Percentiles rank a stretch among this genome's conserved stretches.
Conservation (phyloP, 177 flowering plant species). For the Telopea speciosissima region DNA sequence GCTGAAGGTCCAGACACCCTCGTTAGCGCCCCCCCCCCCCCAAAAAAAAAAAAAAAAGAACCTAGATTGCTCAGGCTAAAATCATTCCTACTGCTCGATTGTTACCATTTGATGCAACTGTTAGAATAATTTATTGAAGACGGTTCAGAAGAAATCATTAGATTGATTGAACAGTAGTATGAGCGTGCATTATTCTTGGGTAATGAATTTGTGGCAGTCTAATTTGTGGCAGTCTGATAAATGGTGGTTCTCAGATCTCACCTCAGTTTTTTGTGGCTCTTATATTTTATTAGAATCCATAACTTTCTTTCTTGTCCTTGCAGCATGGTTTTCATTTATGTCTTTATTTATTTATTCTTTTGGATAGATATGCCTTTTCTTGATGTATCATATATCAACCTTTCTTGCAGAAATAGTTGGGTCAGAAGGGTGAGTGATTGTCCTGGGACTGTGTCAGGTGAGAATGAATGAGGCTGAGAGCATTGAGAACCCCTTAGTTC, state of each 20-base stretch:
- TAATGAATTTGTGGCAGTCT: not conserved
- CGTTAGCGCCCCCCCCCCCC: too few relatives aligned
- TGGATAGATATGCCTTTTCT: not conserved
- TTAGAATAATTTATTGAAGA: too few relatives aligned
- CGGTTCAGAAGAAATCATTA: too few relatives aligned
- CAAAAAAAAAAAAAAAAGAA: too few relatives aligned
- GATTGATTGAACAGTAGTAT: too few relatives aligned
- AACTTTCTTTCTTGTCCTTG: not conserved
- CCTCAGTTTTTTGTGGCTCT: not conserved
- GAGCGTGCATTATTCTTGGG: not conserved
- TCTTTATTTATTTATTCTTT: not conserved
- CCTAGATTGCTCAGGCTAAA: not conserved
- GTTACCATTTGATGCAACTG: too few relatives aligned
- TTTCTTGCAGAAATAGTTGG: not conserved
- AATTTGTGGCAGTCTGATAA: not conserved
- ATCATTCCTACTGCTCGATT: not conserved
- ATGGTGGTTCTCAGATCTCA: not conserved
- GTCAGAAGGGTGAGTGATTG: not conserved
- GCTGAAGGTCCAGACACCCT: too few relatives aligned
- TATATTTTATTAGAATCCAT: not conserved
- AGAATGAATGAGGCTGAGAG: not conserved
- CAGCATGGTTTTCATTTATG: not conserved
- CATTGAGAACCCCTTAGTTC: not conserved
- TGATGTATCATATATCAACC: not conserved
- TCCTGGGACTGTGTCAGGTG: not conserved